Percentiles rank a stretch among this genome's conserved stretches.
phyloP scores from a whole-genome alignment of 139 green algal species.

The Tetratostichococcus sp. region DNA sequence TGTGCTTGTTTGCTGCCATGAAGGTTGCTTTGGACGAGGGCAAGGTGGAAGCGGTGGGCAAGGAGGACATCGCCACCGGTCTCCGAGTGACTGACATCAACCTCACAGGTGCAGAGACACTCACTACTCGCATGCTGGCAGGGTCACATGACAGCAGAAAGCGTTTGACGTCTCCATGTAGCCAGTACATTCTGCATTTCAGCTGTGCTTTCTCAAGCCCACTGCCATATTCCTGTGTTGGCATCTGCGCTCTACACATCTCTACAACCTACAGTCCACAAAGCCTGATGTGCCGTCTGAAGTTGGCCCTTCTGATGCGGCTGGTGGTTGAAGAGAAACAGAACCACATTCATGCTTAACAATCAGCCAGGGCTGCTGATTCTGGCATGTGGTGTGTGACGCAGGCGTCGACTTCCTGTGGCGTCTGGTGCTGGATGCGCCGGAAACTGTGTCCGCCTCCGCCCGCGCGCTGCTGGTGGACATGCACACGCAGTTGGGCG shows the following conservation, averaged over 20 bases:
- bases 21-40: neutral
- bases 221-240: no score
- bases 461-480: slow-evolving; percentile 18
- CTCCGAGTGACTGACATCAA: neutral
- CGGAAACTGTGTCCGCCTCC: slow-evolving; percentile 7
- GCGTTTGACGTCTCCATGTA: no score
- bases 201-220: no score
- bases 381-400: no score
- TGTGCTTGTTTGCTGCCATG: no score
- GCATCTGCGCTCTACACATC: no score
- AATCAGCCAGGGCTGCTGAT: neutral
- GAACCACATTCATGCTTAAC: neutral
- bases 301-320: no score
- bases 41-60: slow-evolving; percentile 6
- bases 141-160: no score
- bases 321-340: neutral
- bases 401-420: slow-evolving; percentile 45
- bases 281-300: no score
- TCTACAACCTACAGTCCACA: no score
- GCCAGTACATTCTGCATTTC: no score
- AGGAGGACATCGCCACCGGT: neutral
- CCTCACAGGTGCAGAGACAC: neutral
- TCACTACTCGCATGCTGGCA: no score
- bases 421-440: slow-evolving; percentile 38
- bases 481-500: slow-evolving; percentile 1